Evolutionary conservation across 768 basidiomycete species (phyloP).

Genomic region (Lactifluus pinguis): DNA sequence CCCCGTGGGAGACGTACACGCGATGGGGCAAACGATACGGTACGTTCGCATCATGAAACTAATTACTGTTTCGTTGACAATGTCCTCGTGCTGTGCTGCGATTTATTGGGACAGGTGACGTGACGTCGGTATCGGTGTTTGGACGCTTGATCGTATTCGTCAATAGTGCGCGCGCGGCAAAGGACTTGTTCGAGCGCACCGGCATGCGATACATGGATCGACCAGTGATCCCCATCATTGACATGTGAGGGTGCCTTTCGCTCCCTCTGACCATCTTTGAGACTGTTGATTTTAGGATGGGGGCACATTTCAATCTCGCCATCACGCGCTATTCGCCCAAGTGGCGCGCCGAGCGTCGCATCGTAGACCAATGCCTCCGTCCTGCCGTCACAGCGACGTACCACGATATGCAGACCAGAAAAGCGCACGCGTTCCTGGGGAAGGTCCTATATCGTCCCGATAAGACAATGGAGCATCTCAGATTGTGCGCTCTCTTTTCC

Average conservation of each 20-base stretch:
- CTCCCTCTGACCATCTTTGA: not conserved
- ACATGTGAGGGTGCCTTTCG: not conserved
- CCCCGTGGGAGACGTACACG: constrained; percentile 5
- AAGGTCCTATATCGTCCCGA: constrained; percentile 3
- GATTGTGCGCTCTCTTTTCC: not conserved
- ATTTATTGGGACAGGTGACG: not conserved
- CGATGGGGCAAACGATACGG: constrained; percentile 4
- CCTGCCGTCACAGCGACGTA: not conserved
- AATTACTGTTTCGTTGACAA: too few species aligned
- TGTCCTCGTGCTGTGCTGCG: too few species aligned
- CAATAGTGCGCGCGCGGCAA: constrained; percentile 3
- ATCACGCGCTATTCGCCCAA: constrained; percentile 4
- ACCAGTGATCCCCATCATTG: constrained; percentile 1
- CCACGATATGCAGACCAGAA: constrained; percentile 1
- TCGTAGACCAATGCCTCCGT: constrained; percentile 4
- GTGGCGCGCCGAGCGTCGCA: constrained; percentile 5
- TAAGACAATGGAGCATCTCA: constrained; percentile 1
- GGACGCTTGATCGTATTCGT: constrained; percentile 7
- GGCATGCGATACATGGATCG: constrained; percentile 2
- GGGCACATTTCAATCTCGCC: constrained; percentile 6
- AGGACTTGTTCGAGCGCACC: constrained; percentile 5
- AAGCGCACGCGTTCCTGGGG: constrained; percentile 4
- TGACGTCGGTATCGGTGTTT: constrained; percentile 9
- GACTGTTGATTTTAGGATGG: not conserved
- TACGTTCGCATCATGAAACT: not conserved